A percentile compares a stretch with the other conserved stretches of the same genome.
Evolutionary conservation across 768 basidiomycete species (phyloP).

Genomic region (Boletales sp.): DNA sequence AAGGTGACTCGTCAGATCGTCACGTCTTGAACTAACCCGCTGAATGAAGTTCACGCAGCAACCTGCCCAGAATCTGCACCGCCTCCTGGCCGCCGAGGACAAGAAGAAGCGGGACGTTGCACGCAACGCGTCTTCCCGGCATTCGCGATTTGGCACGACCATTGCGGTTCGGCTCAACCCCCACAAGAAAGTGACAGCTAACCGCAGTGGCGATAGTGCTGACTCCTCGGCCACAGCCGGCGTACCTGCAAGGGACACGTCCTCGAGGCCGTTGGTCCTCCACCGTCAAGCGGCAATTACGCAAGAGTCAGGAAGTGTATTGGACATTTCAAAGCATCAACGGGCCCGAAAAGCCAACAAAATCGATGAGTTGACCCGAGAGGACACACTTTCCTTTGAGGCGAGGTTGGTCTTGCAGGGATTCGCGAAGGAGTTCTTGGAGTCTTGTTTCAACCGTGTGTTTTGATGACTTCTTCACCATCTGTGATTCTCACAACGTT

Average conservation of each 20-base stretch:
- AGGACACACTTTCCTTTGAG: constrained; percentile 66
- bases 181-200: constrained; percentile 39
- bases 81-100: constrained; percentile 76
- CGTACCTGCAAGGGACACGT: constrained; percentile 17
- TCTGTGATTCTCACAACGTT: constrained; percentile 14
- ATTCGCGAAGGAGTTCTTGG: constrained; percentile 70
- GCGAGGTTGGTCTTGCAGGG: constrained; percentile 62
- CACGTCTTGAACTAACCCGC: not conserved
- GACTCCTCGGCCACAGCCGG: constrained; percentile 20
- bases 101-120: constrained; percentile 54
- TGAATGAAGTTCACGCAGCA: constrained; percentile 43
- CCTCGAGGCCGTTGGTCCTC: constrained; percentile 63
- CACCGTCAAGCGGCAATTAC: constrained; percentile 83
- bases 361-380: constrained; percentile 62
- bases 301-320: constrained; percentile 59
- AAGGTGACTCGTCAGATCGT: constrained; percentile 43
- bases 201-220: constrained; percentile 19
- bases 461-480: constrained; percentile 18
- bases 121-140: constrained; percentile 65
- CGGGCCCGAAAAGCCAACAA: constrained; percentile 56
- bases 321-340: constrained; percentile 68
- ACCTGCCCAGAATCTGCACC: constrained; percentile 63
- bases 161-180: constrained; percentile 74
- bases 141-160: constrained; percentile 96
- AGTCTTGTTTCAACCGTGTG: constrained; percentile 87